Base-by-base conservation (phyloP, 768 basidiomycete genomes). In the Dendrothele bispora region DNA sequence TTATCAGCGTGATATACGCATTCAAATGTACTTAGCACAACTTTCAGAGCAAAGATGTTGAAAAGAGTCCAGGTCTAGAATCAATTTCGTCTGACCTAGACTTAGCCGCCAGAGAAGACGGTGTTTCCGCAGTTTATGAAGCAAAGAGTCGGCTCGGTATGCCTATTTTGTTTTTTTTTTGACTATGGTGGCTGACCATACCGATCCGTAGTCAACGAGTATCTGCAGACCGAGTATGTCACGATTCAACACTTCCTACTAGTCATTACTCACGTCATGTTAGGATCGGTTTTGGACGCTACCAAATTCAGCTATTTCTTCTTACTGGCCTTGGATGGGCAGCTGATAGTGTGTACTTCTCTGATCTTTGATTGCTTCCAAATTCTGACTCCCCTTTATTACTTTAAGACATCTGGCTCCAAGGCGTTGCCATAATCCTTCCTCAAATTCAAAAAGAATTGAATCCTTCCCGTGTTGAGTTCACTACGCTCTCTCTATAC, bases 231-330 rank as follows among this genome's bases (percentile, higher is more conserved):
- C 34, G 74, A 77, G 73, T 75, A 30, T 10, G 68, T 59, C 12
- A 14, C n/a, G n/a, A n/a, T n/a, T n/a, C n/a, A n/a, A n/a, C n/a
- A n/a, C n/a, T n/a, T n/a, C n/a, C n/a, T n/a, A n/a, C n/a, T n/a
- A n/a, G n/a, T n/a, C n/a, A 11, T 29, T 12, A 14, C 1, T 34
- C n/a, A 36, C 10, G 7, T 21, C 21, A 10, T 28, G 27, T 12
- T 52, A 78, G 76, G 48, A 74, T 78, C 37, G 76, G 77, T 36
- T 78, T 73, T 30, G 77, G 77, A 14, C 67, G 65, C 28, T 79
- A 78, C 61, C 77, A 79, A 42, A 57, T 64, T 41, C 71, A 78
- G 50, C 65, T 79, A 21, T 78, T 79, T 53, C 21, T 67, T 21
- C 61, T 79, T 18, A 65, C 72, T 40, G 77, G 75, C 42, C 58